phyloP scores from a whole-genome alignment of 805 yeast species.

The Blastobotrys chiropterorum region DNA sequence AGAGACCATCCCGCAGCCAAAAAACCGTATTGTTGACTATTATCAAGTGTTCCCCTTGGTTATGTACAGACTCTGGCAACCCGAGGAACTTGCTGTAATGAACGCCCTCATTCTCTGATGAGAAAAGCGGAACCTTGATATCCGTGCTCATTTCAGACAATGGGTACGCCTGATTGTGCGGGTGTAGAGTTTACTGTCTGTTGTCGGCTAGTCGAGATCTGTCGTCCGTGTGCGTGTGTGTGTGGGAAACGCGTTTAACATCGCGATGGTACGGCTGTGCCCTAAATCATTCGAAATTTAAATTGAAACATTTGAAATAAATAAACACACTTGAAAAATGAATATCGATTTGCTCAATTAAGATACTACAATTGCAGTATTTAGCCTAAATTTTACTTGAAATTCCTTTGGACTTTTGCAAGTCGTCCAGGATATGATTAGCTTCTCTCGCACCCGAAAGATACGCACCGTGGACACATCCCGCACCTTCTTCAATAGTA shows the following conservation, averaged over 20 bases:
- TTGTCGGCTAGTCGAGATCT: background rate
- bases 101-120: background rate
- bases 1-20: constrained; percentile 45
- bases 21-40: constrained; percentile 29
- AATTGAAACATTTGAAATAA: too few relatives aligned
- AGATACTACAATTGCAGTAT: too few relatives aligned
- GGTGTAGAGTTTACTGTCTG: too few relatives aligned
- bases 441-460: constrained; percentile 63
- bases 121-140: background rate
- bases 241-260: too few relatives aligned
- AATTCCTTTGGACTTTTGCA: background rate
- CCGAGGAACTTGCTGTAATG: background rate
- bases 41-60: constrained; percentile 5
- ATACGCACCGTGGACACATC: constrained; percentile 92
- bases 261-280: too few relatives aligned
- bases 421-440: constrained; percentile 26
- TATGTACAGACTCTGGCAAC: background rate
- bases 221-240: too few relatives aligned
- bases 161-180: too few relatives aligned
- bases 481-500: constrained; percentile 78
- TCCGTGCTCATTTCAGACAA: background rate
- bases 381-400: background rate
- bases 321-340: too few relatives aligned
- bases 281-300: too few relatives aligned
- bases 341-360: too few relatives aligned